phyloP scores from a whole-genome alignment of 1,139 yeast species.

The Debaryomyces sp. region DNA sequence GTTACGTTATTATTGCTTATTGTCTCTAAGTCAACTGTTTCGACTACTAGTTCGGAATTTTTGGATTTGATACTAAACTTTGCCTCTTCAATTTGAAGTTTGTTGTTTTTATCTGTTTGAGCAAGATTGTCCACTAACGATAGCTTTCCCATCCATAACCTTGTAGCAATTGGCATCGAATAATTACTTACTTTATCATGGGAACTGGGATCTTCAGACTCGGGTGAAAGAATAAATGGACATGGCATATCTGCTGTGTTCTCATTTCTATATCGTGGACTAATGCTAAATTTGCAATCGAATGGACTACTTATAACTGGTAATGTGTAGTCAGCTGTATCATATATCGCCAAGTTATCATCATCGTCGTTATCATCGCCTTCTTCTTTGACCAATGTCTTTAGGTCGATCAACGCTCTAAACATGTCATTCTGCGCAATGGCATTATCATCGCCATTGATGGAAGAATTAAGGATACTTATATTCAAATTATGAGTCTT shows the following conservation, averaged over 20 bases:
- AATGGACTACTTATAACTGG: slow-evolving; percentile 43
- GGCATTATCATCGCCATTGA: slow-evolving; percentile 12
- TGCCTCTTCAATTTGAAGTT: slow-evolving; percentile 25
- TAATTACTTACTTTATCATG: slow-evolving; percentile 17
- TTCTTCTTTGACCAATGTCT: slow-evolving; percentile 26
- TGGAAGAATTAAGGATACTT: slow-evolving; percentile 26
- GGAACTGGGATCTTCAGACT: neutral
- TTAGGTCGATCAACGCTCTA: slow-evolving; percentile 25
- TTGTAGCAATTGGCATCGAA: slow-evolving; percentile 45
- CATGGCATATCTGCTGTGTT: slow-evolving; percentile 39
- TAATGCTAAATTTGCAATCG: slow-evolving; percentile 31
- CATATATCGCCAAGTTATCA: slow-evolving; percentile 27
- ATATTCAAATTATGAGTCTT: slow-evolving; percentile 23
- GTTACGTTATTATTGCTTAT: slow-evolving; percentile 9
- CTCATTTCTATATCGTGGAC: slow-evolving; percentile 38
- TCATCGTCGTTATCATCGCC: slow-evolving; percentile 9
- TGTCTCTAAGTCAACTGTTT: slow-evolving; percentile 15
- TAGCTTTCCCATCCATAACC: slow-evolving; percentile 49
- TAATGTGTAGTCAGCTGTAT: slow-evolving; percentile 27
- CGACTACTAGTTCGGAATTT: slow-evolving; percentile 34
- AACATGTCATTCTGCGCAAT: slow-evolving; percentile 6
- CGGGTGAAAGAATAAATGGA: slow-evolving; percentile 34
- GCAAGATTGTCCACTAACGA: slow-evolving; percentile 17
- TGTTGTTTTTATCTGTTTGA: slow-evolving; percentile 10
- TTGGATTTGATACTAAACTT: slow-evolving; percentile 28